Conservation (phyloP, 2,329 filamentous ascomycete genomes). For the Diaporthe batatas region DNA sequence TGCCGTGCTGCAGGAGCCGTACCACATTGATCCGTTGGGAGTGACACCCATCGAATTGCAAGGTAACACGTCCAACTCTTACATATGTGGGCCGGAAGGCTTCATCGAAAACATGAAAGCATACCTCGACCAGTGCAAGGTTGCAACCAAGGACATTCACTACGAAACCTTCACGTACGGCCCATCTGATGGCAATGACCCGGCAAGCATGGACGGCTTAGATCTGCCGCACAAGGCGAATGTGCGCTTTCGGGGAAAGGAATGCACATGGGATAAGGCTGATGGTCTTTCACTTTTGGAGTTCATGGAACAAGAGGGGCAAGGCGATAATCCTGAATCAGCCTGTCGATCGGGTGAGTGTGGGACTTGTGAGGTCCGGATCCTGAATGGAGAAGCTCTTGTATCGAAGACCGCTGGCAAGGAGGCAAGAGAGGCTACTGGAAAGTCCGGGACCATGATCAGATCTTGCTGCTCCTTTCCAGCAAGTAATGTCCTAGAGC, state of each 20-base stretch:
- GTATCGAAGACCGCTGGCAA: not conserved
- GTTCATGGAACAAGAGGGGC: not conserved
- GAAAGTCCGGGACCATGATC: not conserved
- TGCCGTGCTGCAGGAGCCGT: not conserved
- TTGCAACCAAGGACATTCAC: not conserved
- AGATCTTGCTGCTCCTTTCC: constrained; percentile 13
- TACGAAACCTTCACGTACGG: constrained; percentile 3
- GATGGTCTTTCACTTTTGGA: not conserved
- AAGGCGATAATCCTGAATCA: not conserved
- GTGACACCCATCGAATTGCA: not conserved
- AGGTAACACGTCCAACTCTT: not conserved
- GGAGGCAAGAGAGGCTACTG: not conserved
- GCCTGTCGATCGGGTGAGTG: not conserved
- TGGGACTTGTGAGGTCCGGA: not conserved
- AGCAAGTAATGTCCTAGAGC: not conserved
- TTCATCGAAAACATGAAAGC: not conserved
- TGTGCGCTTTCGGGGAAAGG: not conserved
- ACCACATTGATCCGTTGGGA: not conserved
- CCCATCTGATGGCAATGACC: not conserved
- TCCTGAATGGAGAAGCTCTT: not conserved
- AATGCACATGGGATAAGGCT: not conserved
- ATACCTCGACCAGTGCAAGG: not conserved
- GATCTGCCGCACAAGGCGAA: not conserved
- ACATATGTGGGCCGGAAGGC: not conserved
- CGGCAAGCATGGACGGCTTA: not conserved